Evolutionary conservation across 129 eudicot genomes (phyloP), one percentile per base, ranked within the genome.

Genomic region (Calendula officinalis): DNA sequence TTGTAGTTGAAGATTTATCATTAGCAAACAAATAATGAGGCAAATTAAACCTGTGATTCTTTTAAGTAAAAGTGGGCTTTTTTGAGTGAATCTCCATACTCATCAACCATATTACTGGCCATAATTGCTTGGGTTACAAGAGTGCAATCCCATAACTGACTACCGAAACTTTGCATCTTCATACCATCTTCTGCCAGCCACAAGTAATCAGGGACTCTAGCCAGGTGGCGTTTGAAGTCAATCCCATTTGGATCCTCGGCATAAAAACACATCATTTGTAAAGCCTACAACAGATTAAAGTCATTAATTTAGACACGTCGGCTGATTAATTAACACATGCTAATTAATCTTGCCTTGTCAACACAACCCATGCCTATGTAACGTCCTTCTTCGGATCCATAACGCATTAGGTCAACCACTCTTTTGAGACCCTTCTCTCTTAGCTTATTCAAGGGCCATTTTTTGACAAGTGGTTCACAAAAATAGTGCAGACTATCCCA

Each of bases 161-260:
- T 84, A n/a, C 96, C 92, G 72, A 75, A 88, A 58, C 83, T 79
- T 80, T 87, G 96, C 89, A 80, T 68, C 53, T 74, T 84, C 91
- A 88, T 84, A 43, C 96, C 96, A 77, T 88, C 96, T 49, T 88
- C 92, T 0, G 96, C 88, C 33, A 88, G 43, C 96, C 96, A 88
- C 13, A 82, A 50, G 74, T 67, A 84, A 67, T 88, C 92, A 0
- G 89, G 89, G 35, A 88, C 67, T 66, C 96, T 75, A n/a, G 96
- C 89, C 10, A 84, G 77, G 54, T 84, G 92, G 61, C 56, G 72
- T 57, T 88, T 84, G 49, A 79, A 82, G 41, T 82, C 84, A 2
- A 60, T 70, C 8, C 91, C 80, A 22, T 82, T 69, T 13, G 96
- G 96, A 57, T 82, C 77, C 44, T 65, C 69, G 0, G 66, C 77